Percentiles rank a stretch among this genome's conserved stretches.
Conservation (phyloP, 192 early-diverging fungal species). For the Coemansia asiatica region DNA sequence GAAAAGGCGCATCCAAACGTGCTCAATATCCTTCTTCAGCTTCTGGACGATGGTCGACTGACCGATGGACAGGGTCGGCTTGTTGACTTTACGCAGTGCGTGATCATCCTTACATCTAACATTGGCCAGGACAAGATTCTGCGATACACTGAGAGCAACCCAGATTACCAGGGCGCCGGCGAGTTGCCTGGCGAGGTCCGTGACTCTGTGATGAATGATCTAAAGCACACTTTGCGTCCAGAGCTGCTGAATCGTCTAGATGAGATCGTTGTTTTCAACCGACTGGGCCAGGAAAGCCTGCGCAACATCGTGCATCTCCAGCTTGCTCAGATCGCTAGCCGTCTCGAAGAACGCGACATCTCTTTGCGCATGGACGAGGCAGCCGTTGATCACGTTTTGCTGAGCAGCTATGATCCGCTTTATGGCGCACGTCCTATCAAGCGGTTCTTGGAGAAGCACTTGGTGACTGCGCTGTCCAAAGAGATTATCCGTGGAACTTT, state of each 20-base stretch:
- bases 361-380: slow-evolving; percentile 64
- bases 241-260: slow-evolving; percentile 97
- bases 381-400: slow-evolving; percentile 75
- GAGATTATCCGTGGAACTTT: slow-evolving; percentile 68
- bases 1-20: slow-evolving; percentile 94
- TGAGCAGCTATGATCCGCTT: slow-evolving; percentile 83
- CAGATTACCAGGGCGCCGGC: slow-evolving; percentile 21
- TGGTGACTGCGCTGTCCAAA: slow-evolving; percentile 79
- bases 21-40: slow-evolving; percentile 74
- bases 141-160: slow-evolving; percentile 30
- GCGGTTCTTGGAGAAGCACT: slow-evolving; percentile 81
- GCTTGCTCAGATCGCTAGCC: slow-evolving; percentile 60
- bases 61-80: slow-evolving; percentile 92
- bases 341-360: slow-evolving; percentile 78
- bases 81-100: slow-evolving; percentile 93
- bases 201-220: slow-evolving; percentile 77
- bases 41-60: slow-evolving; percentile 92
- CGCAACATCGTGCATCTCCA: slow-evolving; percentile 72
- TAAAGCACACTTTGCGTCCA: slow-evolving; percentile 78
- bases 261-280: slow-evolving; percentile 86
- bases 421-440: slow-evolving; percentile 94
- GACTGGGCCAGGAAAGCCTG: slow-evolving; percentile 64
- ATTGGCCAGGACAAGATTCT: slow-evolving; percentile 71
- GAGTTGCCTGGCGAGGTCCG: slow-evolving; percentile 47
- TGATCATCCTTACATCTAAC: slow-evolving; percentile 95